Evolutionary conservation across 1,284 basidiomycete genomes (phyloP), one percentile per base, ranked within the genome.

Genomic region (Cryptococcus floricola): DNA sequence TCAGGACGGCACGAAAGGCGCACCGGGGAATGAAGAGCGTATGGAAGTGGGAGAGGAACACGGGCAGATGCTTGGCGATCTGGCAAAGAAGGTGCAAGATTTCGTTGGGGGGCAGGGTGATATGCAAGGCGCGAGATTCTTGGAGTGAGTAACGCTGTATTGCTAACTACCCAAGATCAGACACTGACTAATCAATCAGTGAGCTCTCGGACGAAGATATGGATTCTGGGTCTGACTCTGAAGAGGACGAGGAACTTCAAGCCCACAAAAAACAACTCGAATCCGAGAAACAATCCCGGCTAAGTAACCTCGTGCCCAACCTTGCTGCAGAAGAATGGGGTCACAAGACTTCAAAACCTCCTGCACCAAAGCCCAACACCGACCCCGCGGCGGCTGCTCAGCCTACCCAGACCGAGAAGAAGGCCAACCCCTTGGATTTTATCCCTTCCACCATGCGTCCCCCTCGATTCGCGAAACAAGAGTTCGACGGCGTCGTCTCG

Each of bases 61-160:
- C 67, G 87, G 90, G 2, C 72, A 80, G 16, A 84, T 82, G 53
- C 76, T 97, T 45, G 83, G 85, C 63, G 81, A 84, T 60, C 80
- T 97, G 49, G 91, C 93, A 10, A 79, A 82, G 60, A 89, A 91
- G 72, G 89, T 97, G 0, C 86, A 90, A 67, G 80, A 81, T 31
- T 97, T 97, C 70, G 84, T 97, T 2, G 86, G 91, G 63, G 91
- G 88, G 2, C 78, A 92, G 70, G 93, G 93, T 5, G 87, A 89
- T 61, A 60, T 95, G 5, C 86, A 91, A 64, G 93, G 93, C 1
- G 93, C 91, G 0, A 77, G 81, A 59, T 94, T 97, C 67, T 84
- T 87, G 50, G 92, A 94, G 91, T 95, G 76, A 68, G 88, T 78
- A 10, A 3, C 7, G 23, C 31, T 18, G 34, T 25, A n/a, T 44